phyloP scores from a whole-genome alignment of 2,329 filamentous ascomycete genomes.

The Penicillium sp. region DNA sequence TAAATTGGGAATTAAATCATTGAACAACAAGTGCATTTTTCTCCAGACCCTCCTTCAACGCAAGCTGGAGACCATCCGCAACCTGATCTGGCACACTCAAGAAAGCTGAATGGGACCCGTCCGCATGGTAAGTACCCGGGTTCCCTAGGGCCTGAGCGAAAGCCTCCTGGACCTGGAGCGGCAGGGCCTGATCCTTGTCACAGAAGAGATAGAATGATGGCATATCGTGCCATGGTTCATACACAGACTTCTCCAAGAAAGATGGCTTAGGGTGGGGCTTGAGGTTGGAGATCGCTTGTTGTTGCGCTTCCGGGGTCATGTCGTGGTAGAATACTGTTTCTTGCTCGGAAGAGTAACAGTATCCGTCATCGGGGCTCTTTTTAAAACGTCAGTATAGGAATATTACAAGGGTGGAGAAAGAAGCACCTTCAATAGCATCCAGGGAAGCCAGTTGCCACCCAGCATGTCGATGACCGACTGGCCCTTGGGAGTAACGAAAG shows the following conservation, averaged over 20 bases:
- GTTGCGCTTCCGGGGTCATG: slow-evolving; percentile 28
- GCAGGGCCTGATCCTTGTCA: slow-evolving; percentile 39
- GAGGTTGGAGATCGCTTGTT: slow-evolving; percentile 26
- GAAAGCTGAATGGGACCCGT: slow-evolving; percentile 46
- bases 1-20: neutral
- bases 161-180: slow-evolving; percentile 32
- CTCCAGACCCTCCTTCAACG: slow-evolving; percentile 24
- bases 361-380: slow-evolving; percentile 21
- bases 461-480: slow-evolving; percentile 32
- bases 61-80: slow-evolving; percentile 36
- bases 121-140: slow-evolving; percentile 35
- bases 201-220: slow-evolving; percentile 41
- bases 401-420: neutral
- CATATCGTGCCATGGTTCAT: slow-evolving; percentile 39
- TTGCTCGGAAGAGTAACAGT: slow-evolving; percentile 17
- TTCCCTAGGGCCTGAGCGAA: slow-evolving; percentile 34
- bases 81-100: slow-evolving; percentile 41
- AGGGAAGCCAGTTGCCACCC: slow-evolving; percentile 29
- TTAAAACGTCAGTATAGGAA: neutral
- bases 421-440: slow-evolving; percentile 29
- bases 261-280: slow-evolving; percentile 29
- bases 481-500: slow-evolving; percentile 41
- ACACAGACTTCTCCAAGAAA: slow-evolving; percentile 27
- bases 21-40: neutral
- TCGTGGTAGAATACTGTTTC: slow-evolving; percentile 36